Percentiles rank a stretch among this genome's conserved stretches.
Conservation (phyloP, 352 stramenopile genomes). For the Hyaloperonospora brassicae region DNA sequence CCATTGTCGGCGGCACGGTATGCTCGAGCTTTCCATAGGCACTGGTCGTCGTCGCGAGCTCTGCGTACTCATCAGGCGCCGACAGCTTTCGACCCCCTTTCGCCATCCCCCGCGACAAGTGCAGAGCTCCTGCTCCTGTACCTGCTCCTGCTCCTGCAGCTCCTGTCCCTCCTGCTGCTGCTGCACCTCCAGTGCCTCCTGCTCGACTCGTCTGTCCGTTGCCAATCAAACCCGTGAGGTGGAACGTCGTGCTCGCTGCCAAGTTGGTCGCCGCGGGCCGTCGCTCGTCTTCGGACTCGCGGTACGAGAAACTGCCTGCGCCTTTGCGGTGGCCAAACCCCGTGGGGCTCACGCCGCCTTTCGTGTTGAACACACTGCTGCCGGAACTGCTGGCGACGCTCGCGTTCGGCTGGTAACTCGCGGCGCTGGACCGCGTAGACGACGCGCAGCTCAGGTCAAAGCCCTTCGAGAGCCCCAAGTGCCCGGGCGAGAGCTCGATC, state of each 20-base stretch:
- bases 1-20: constrained; percentile 1
- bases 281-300: constrained; percentile 18
- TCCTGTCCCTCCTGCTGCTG: too few relatives aligned
- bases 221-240: constrained; percentile 23
- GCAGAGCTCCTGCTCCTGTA: not conserved
- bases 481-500: constrained; percentile 28
- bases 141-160: too few relatives aligned
- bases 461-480: constrained; percentile 26
- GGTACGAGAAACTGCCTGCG: constrained; percentile 24
- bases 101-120: constrained; percentile 5
- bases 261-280: constrained; percentile 1
- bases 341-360: constrained; percentile 31
- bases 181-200: too few relatives aligned
- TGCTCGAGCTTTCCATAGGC: constrained; percentile 16
- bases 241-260: constrained; percentile 19
- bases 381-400: constrained; percentile 21
- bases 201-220: constrained; percentile 16
- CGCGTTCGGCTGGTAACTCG: constrained; percentile 19
- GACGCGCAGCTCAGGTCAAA: constrained; percentile 27
- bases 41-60: constrained; percentile 28
- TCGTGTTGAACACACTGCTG: constrained; percentile 36
- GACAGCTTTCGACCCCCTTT: constrained; percentile 25
- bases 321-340: constrained; percentile 22
- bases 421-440: constrained; percentile 21
- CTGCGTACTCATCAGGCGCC: constrained; percentile 29